Percentiles rank a stretch among this genome's conserved stretches.
phyloP scores from a whole-genome alignment of 179 eudicot species.

The Gypsophila paniculata region DNA sequence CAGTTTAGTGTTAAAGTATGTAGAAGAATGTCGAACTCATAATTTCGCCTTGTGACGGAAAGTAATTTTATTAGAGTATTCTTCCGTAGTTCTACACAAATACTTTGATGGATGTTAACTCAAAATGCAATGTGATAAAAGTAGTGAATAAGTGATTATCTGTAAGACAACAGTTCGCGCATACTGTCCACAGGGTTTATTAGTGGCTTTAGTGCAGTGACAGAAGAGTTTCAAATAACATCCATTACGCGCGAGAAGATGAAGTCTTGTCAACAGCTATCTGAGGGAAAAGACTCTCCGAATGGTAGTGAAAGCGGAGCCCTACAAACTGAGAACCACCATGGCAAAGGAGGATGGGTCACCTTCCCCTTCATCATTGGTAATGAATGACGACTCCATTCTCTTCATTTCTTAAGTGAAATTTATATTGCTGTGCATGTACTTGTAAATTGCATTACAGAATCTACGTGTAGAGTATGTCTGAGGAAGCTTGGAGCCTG shows the following conservation, averaged over 20 bases:
- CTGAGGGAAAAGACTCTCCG: background rate
- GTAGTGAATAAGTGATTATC: background rate
- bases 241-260: background rate
- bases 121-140: background rate
- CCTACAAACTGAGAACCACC: background rate
- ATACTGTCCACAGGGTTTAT: background rate
- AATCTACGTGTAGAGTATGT: background rate
- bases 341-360: constrained; percentile 30
- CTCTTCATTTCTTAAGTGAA: background rate
- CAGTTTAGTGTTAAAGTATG: background rate
- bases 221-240: background rate
- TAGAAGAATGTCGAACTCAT: background rate
- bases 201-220: constrained; percentile 2
- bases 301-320: background rate
- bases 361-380: constrained; percentile 35
- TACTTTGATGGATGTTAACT: background rate
- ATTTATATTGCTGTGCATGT: background rate
- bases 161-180: background rate
- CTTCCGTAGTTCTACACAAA: too few species aligned
- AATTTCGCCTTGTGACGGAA: too few species aligned
- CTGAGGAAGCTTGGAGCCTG: background rate
- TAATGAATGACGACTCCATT: background rate
- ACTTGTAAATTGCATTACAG: background rate
- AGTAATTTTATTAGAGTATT: too few species aligned
- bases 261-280: constrained; percentile 10